Evolutionary conservation across 2,329 filamentous ascomycete genomes (phyloP).

Genomic region (Fusarium devonianum): DNA sequence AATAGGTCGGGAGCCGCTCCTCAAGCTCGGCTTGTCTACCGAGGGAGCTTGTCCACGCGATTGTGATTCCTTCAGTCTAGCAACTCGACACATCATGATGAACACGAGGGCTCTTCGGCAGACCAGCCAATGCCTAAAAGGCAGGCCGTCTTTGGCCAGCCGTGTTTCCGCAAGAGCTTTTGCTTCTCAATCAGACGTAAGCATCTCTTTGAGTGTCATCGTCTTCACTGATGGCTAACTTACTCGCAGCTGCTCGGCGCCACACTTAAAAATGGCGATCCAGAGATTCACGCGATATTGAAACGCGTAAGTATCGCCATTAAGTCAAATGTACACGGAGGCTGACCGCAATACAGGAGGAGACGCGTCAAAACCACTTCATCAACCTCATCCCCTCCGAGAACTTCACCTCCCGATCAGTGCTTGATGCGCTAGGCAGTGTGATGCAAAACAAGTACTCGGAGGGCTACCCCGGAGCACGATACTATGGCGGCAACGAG

Average conservation of each 20-base stretch:
- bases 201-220: neutral
- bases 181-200: conserved; percentile 36
- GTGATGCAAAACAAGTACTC: conserved; percentile 99
- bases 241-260: conserved; percentile 74
- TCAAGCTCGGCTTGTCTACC: conserved; percentile 5
- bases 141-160: conserved; percentile 33
- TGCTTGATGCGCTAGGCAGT: conserved; percentile 86
- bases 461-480: conserved; percentile 91
- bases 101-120: conserved; percentile 37
- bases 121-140: conserved; percentile 32
- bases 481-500: conserved; percentile 95
- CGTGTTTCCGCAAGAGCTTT: conserved; percentile 31
- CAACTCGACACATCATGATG: conserved; percentile 33
- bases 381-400: conserved; percentile 94
- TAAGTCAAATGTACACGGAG: neutral
- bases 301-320: conserved; percentile 69
- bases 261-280: conserved; percentile 80
- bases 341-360: conserved; percentile 67
- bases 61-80: neutral
- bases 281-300: conserved; percentile 82
- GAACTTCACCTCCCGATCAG: conserved; percentile 90
- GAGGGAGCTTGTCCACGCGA: neutral
- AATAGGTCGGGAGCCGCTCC: conserved; percentile 27
- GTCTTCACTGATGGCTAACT: conserved; percentile 9
- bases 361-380: conserved; percentile 92